phyloP scores from a whole-genome alignment of 2,329 filamentous ascomycete genomes.

The Fusarium guadeloupense region DNA sequence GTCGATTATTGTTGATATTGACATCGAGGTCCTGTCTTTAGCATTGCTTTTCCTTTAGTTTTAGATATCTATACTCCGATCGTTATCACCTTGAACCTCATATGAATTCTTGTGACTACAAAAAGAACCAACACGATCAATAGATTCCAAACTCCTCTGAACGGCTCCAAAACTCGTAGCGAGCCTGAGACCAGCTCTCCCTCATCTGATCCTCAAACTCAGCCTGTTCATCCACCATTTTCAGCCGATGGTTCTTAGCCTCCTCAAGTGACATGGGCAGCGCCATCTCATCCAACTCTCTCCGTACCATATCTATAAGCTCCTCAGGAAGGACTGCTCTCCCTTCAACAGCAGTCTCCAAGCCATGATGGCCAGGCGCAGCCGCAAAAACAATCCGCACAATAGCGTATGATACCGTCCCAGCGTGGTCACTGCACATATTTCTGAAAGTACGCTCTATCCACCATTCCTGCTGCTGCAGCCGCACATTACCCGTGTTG shows the following conservation, averaged over 20 bases:
- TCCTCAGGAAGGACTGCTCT: slow-evolving; percentile 6
- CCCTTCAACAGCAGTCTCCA: slow-evolving; percentile 2
- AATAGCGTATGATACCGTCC: neutral
- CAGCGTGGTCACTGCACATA: neutral
- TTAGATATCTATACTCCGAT: too few species aligned
- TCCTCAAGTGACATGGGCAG: slow-evolving; percentile 29
- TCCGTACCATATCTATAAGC: slow-evolving; percentile 26
- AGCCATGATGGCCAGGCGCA: neutral
- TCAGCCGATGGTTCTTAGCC: slow-evolving; percentile 24
- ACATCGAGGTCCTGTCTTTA: too few species aligned
- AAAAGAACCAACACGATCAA: too few species aligned
- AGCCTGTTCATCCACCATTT: slow-evolving; percentile 30
- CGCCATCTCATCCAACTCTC: neutral
- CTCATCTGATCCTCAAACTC: too few species aligned
- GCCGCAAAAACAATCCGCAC: slow-evolving; percentile 1
- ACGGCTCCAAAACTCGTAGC: too few species aligned
- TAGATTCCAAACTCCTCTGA: too few species aligned
- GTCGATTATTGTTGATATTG: too few species aligned
- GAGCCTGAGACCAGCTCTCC: neutral
- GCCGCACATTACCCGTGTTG: slow-evolving; percentile 48
- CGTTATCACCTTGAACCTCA: too few species aligned
- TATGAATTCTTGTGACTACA: too few species aligned
- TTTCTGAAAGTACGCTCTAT: slow-evolving; percentile 17
- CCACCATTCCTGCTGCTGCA: slow-evolving; percentile 48
- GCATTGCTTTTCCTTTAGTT: too few species aligned